A percentile compares a stretch with the other conserved stretches of the same genome.
These are phyloP conservation scores for Yamadazyma laniorum DNA, from an alignment of 805 yeast genomes.

Conservation along the genomic window DNA sequence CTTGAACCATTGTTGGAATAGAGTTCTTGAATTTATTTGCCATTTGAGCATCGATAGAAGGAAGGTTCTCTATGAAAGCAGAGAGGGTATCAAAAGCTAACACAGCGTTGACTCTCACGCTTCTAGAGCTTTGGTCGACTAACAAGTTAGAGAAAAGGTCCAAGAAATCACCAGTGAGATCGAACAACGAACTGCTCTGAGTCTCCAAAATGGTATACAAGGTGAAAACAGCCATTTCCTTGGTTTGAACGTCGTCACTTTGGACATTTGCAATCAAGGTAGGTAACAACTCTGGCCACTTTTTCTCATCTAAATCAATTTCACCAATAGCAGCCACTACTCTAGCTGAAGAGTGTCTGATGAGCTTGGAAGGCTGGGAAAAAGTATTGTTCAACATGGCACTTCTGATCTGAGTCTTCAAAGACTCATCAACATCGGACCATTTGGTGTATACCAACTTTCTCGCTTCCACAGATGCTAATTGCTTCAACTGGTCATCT, in stretches of 20 bases:
- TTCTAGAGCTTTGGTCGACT: constrained; percentile 57
- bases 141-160: constrained; percentile 68
- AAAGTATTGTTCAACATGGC: constrained; percentile 70
- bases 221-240: constrained; percentile 83
- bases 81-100: constrained; percentile 75
- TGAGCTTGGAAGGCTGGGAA: constrained; percentile 58
- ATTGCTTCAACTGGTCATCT: constrained; percentile 74
- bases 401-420: constrained; percentile 61
- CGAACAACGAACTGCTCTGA: constrained; percentile 54
- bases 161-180: constrained; percentile 65
- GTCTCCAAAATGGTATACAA: constrained; percentile 76
- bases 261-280: constrained; percentile 61
- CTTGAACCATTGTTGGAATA: constrained; percentile 79
- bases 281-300: constrained; percentile 79
- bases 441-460: constrained; percentile 75
- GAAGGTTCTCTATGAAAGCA: constrained; percentile 61
- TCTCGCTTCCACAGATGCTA: constrained; percentile 96
- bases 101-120: constrained; percentile 79
- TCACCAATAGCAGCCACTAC: constrained; percentile 84
- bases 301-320: constrained; percentile 57
- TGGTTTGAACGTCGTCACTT: constrained; percentile 51
- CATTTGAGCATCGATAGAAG: constrained; percentile 40
- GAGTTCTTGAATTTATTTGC: constrained; percentile 59
- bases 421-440: constrained; percentile 49
- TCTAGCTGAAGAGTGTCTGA: constrained; percentile 88